A percentile compares a stretch with the other conserved stretches of the same genome.
phyloP scores from a whole-genome alignment of 768 basidiomycete species.

The Symmetrospora coprosmae region DNA sequence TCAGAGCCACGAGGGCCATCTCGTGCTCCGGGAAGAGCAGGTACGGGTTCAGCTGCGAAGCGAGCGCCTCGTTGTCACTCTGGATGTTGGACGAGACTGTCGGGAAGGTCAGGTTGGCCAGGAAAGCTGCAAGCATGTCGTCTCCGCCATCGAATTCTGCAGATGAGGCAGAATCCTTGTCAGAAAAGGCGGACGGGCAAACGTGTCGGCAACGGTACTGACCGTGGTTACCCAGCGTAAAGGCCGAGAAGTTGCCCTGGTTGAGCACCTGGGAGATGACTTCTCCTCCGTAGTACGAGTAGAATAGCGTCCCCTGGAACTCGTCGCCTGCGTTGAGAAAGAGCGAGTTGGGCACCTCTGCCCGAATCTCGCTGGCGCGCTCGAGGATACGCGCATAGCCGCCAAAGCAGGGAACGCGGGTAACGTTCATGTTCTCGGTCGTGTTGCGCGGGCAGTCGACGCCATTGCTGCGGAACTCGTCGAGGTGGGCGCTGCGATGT shows the following conservation, averaged over 20 bases:
- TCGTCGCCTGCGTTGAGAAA: slow-evolving; percentile 44
- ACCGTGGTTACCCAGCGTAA: slow-evolving; percentile 41
- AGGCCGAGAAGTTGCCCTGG: slow-evolving; percentile 42
- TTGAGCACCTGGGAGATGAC: slow-evolving; percentile 42
- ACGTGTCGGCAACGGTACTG: no score
- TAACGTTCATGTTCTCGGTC: slow-evolving; percentile 35
- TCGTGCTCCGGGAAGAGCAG: slow-evolving; percentile 40
- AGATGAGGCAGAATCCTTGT: slow-evolving; percentile 32
- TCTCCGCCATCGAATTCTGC: slow-evolving; percentile 43
- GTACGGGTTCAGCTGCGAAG: slow-evolving; percentile 40
- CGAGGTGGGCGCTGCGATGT: slow-evolving; percentile 42
- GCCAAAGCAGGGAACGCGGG: slow-evolving; percentile 36
- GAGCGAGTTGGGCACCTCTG: slow-evolving; percentile 38
- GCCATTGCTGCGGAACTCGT: slow-evolving; percentile 28
- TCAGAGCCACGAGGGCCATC: slow-evolving; percentile 42
- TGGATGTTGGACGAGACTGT: slow-evolving; percentile 43
- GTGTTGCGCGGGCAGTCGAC: slow-evolving; percentile 37
- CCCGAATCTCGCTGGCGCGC: slow-evolving; percentile 37
- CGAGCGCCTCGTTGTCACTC: slow-evolving; percentile 35
- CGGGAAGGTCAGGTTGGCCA: slow-evolving; percentile 42
- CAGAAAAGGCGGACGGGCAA: background rate
- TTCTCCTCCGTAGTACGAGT: slow-evolving; percentile 42
- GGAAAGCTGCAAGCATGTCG: slow-evolving; percentile 38
- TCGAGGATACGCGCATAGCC: slow-evolving; percentile 43
- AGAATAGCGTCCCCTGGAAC: slow-evolving; percentile 41